Conservation (phyloP, 2,329 filamentous ascomycete species). For the Apiospora aurea region DNA sequence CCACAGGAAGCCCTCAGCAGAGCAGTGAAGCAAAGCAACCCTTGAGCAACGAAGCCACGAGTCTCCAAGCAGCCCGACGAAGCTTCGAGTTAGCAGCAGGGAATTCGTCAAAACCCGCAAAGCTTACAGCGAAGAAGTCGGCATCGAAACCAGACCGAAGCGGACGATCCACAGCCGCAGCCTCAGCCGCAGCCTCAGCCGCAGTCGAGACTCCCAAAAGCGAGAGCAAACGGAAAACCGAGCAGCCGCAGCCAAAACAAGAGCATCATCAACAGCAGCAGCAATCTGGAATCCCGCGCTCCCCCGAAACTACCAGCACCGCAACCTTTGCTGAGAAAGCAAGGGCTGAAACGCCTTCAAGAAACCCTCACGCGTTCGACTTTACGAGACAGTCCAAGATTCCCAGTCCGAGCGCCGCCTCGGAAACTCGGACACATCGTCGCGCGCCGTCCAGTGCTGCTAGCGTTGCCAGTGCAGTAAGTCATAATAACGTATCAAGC, state of each 20-base stretch:
- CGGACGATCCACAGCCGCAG: background rate
- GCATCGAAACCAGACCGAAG: background rate
- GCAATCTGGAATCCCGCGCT: background rate
- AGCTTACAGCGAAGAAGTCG: background rate
- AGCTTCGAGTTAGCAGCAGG: background rate
- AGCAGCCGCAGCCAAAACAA: background rate
- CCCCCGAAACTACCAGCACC: slow-evolving; percentile 4
- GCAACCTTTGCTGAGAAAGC: background rate
- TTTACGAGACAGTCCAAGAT: background rate
- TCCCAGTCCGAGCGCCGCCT: background rate
- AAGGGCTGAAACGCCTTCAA: slow-evolving; percentile 1
- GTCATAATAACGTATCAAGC: background rate
- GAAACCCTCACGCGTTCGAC: slow-evolving; percentile 3
- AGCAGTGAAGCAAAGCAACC: background rate
- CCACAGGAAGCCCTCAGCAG: slow-evolving; percentile 13
- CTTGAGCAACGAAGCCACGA: slow-evolving; percentile 7
- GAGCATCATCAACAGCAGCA: no score
- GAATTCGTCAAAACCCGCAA: background rate
- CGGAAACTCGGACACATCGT: slow-evolving; percentile 4
- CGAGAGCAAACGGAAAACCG: slow-evolving; percentile 9
- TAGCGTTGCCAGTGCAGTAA: slow-evolving; percentile 4
- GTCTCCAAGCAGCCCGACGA: background rate
- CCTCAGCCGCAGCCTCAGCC: background rate
- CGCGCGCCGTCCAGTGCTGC: slow-evolving; percentile 12
- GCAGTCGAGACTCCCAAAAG: background rate